Base-by-base conservation (phyloP, 1,139 yeast genomes). In the Blastobotrys malaysiensis region DNA sequence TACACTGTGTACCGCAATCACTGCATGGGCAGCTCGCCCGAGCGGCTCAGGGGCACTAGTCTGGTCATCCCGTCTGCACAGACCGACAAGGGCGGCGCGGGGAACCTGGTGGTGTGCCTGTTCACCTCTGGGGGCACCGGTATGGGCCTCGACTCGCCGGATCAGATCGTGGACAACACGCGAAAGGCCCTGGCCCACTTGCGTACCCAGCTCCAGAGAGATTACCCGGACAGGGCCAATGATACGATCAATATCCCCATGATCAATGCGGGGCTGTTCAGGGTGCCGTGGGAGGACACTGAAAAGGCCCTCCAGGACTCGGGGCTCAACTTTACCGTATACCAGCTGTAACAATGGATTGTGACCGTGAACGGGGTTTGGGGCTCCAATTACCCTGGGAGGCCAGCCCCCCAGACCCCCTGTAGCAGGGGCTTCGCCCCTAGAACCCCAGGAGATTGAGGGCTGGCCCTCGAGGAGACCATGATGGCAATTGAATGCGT, bases 211-310 rank as follows among this genome's bases (percentile, higher is more conserved):
- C 57, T 80, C 49, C 51, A 58, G 5, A 58, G 62, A 1, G n/a
- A 11, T 3, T 31, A 31, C 39, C 39, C 39, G 4, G 55, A 27
- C 5, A 48, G 1, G 36, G 16, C 43, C 13, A 16, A 20, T 2
- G 39, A 45, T 1, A 48, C 57, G 2, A 55, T 86, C 4, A 77
- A 76, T 60, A 82, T 88, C 84, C 96, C 96, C 26, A 78, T 80
- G 67, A 87, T 88, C 61, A 88, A 88, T 63, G 81, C 95, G 9
- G 95, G 96, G 0, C 77, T 88, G 5, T 88, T 88, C 67, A 78
- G 78, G 1, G 91, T 86, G 1, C 95, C 95, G 0, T 88, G 95
- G 96, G 77, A 74, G 31, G 62, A 76, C 6, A 87, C 95, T 0
- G 93, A 81, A 62, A 64, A 58, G 9, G 79, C 78, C 0, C 65